Percentiles rank a stretch among this genome's conserved stretches.
phyloP scores from a whole-genome alignment of 1,284 basidiomycete species.

The Moesziomyces globuligerus region DNA sequence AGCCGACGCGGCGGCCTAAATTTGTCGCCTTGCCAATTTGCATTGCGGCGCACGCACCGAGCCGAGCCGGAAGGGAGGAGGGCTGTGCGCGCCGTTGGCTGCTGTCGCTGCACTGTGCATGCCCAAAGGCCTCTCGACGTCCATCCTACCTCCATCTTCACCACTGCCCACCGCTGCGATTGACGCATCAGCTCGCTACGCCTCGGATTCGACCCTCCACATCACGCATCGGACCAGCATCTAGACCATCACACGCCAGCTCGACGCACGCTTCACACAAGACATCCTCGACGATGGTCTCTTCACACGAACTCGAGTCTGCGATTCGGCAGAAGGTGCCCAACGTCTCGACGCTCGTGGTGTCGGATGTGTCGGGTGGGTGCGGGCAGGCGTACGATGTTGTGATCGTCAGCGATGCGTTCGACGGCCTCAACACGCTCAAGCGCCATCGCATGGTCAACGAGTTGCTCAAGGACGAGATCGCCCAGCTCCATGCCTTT shows the following conservation, averaged over 20 bases:
- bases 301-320: conserved; percentile 61
- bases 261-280: too few species aligned
- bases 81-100: too few species aligned
- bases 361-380: conserved; percentile 66
- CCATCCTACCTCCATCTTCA: too few species aligned
- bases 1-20: background rate
- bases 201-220: too few species aligned
- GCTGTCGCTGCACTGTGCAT: too few species aligned
- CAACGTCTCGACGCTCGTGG: conserved; percentile 58
- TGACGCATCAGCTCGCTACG: too few species aligned
- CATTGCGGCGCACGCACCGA: background rate
- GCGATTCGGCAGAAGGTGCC: conserved; percentile 63
- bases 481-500: conserved; percentile 69
- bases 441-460: conserved; percentile 68
- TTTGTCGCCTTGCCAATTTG: background rate
- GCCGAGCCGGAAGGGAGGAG: too few species aligned
- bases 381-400: conserved; percentile 67
- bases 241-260: too few species aligned
- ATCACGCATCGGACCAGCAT: too few species aligned
- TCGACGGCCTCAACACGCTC: conserved; percentile 62
- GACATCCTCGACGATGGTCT: too few species aligned
- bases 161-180: too few species aligned
- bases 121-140: too few species aligned
- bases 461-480: conserved; percentile 68
- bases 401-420: conserved; percentile 63